These are phyloP conservation scores for Zizania palustris DNA, from an alignment of 202 grass and related monocot genomes.

Conservation along the genomic window DNA sequence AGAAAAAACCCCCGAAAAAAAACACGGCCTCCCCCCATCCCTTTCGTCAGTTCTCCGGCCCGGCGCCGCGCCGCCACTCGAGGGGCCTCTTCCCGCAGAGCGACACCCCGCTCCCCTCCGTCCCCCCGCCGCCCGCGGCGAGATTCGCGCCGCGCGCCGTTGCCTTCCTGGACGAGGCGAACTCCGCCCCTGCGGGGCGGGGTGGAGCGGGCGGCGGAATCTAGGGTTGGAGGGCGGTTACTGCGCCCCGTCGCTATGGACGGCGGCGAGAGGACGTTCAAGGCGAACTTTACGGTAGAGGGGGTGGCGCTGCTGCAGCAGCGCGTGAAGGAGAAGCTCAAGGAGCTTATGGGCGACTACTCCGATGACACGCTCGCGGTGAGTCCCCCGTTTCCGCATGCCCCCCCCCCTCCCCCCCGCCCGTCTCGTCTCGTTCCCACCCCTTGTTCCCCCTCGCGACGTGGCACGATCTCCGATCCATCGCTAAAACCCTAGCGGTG, in stretches of 20 bases:
- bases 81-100: too few species aligned
- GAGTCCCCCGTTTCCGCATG: neutral
- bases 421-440: neutral
- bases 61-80: neutral
- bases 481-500: slow-evolving; percentile 48
- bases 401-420: neutral
- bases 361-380: slow-evolving; percentile 85
- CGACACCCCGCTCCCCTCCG: neutral
- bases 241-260: slow-evolving; percentile 24
- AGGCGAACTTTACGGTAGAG: slow-evolving; percentile 63
- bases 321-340: slow-evolving; percentile 75
- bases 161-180: too few species aligned
- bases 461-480: slow-evolving; percentile 38
- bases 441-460: too few species aligned
- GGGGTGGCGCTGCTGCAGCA: slow-evolving; percentile 56
- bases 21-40: neutral
- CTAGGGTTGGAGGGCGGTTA: slow-evolving; percentile 43
- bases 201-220: slow-evolving; percentile 8
- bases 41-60: neutral
- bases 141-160: neutral
- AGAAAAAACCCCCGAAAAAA: neutral
- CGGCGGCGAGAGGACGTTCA: slow-evolving; percentile 58
- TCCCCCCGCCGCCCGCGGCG: slow-evolving; percentile 14
- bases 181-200: neutral
- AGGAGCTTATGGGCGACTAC: slow-evolving; percentile 81